Conservation (phyloP, 2,329 filamentous ascomycete species). For the Pseudocercospora musae region DNA sequence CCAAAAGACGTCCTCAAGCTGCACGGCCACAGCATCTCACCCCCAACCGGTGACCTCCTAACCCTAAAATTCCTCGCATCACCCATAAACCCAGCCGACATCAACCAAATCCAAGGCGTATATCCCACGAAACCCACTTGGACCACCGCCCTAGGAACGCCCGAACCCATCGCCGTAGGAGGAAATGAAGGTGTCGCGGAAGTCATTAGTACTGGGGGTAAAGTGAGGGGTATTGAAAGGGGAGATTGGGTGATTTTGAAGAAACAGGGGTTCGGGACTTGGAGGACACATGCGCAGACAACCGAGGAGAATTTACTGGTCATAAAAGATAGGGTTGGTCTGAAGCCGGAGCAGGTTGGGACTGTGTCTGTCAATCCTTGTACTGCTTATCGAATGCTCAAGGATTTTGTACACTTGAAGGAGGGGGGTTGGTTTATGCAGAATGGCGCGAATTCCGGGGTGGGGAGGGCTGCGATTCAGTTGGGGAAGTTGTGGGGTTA, state of each 20-base stretch:
- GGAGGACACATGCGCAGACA: conserved; percentile 83
- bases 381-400: conserved; percentile 89
- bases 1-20: conserved; percentile 67
- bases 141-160: conserved; percentile 70
- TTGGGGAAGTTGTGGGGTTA: conserved; percentile 81
- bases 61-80: conserved; percentile 85
- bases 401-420: conserved; percentile 65
- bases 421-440: conserved; percentile 94
- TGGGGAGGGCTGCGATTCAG: conserved; percentile 88
- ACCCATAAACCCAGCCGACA: conserved; percentile 94
- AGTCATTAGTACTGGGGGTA: conserved; percentile 67
- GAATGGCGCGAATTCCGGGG: conserved; percentile 92
- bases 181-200: conserved; percentile 95
- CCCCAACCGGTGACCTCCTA: conserved; percentile 65
- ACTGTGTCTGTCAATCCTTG: conserved; percentile 91
- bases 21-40: conserved; percentile 73
- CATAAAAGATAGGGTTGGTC: conserved; percentile 65
- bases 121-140: conserved; percentile 85
- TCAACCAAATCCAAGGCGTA: conserved; percentile 96
- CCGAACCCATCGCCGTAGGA: conserved; percentile 70
- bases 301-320: conserved; percentile 59
- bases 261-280: conserved; percentile 80
- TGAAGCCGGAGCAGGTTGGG: conserved; percentile 74
- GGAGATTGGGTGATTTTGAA: conserved; percentile 96
- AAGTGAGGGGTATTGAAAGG: conserved; percentile 59